phyloP scores from a whole-genome alignment of 805 yeast genomes.

The Nakazawaea pomicola region DNA sequence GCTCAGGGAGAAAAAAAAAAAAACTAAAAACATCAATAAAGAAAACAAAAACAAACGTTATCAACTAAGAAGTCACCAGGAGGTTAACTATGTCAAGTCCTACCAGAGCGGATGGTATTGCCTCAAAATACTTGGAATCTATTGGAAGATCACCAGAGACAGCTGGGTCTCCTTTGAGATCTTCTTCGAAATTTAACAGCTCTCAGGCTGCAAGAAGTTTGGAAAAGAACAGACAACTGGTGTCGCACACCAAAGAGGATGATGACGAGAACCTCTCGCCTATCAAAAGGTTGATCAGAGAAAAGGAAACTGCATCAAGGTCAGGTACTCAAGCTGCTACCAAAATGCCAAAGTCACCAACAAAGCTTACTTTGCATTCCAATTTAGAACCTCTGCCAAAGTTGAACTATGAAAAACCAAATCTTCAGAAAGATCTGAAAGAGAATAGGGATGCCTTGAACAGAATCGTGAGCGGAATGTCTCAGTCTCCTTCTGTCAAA shows the following conservation, averaged over 20 bases:
- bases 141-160: slow-evolving; percentile 24
- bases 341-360: slow-evolving; percentile 18
- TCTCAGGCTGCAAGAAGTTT: background rate
- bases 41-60: background rate
- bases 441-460: slow-evolving; percentile 27
- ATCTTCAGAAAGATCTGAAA: slow-evolving; percentile 12
- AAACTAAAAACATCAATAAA: background rate
- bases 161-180: slow-evolving; percentile 20
- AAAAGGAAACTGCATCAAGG: slow-evolving; percentile 26
- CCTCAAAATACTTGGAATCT: slow-evolving; percentile 25
- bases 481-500: slow-evolving; percentile 31
- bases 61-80: slow-evolving; percentile 1
- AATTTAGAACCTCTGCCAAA: slow-evolving; percentile 4
- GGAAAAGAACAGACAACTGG: background rate
- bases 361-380: slow-evolving; percentile 1
- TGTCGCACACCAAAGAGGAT: background rate
- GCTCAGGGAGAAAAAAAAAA: too few species aligned
- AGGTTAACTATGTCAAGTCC: slow-evolving; percentile 1
- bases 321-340: slow-evolving; percentile 17
- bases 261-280: slow-evolving; percentile 20
- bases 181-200: slow-evolving; percentile 11
- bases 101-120: background rate
- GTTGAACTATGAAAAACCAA: slow-evolving; percentile 8
- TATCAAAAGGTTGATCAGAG: slow-evolving; percentile 27
- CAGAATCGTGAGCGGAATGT: slow-evolving; percentile 27